phyloP scores from a whole-genome alignment of 192 early-diverging fungal species.

The Linnemannia zychae region DNA sequence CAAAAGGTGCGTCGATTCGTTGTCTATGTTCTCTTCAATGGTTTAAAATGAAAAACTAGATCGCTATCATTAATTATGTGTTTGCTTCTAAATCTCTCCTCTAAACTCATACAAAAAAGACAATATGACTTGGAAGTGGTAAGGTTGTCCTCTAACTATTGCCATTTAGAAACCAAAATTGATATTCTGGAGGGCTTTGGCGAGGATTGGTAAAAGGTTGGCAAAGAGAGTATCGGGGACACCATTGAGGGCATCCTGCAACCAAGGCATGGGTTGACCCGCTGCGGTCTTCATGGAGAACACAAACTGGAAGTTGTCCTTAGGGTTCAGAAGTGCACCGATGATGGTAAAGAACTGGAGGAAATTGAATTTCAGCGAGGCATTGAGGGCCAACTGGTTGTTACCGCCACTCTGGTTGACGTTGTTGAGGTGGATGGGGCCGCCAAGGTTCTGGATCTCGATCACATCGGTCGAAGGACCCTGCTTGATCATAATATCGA shows the following conservation, averaged over 20 bases:
- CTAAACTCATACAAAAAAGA: no score
- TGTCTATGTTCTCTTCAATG: no score
- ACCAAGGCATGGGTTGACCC: conserved; percentile 32
- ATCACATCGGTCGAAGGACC: conserved; percentile 13
- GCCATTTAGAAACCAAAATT: conserved; percentile 26
- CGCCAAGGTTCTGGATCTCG: conserved; percentile 28
- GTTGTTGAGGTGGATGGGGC: conserved; percentile 31
- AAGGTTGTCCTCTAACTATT: no score
- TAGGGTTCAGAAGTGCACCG: conserved; percentile 8
- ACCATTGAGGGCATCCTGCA: conserved; percentile 33
- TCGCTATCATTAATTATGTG: no score
- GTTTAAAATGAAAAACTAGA: no score
- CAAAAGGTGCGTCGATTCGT: no score
- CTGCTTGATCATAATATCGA: conserved; percentile 28
- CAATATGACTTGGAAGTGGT: no score
- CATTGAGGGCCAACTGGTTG: conserved; percentile 23
- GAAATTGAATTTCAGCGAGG: conserved; percentile 37
- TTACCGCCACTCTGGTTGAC: conserved; percentile 19
- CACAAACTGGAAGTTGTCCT: conserved; percentile 35
- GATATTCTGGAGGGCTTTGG: conserved; percentile 18
- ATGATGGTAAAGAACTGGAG: conserved; percentile 29
- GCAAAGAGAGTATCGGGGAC: conserved; percentile 11
- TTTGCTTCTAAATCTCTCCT: no score
- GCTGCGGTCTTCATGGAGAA: conserved; percentile 18
- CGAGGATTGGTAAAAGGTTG: conserved; percentile 35